Conservation (phyloP, 495 filamentous ascomycete species). For the Aspergillus nanangensis region DNA sequence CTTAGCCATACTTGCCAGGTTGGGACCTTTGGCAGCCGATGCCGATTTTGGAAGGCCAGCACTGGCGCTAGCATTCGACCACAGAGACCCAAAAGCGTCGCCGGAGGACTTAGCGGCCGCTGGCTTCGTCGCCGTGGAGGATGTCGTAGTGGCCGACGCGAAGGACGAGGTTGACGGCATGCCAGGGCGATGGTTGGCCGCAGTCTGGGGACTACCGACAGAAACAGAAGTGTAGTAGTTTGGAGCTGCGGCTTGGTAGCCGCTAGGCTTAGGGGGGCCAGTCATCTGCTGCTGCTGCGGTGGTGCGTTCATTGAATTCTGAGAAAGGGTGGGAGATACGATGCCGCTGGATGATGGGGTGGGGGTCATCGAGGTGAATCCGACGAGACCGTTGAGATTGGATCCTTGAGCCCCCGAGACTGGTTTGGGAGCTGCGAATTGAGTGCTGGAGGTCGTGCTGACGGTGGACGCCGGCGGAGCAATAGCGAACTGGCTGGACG, state of each 20-base stretch:
- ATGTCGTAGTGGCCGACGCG: slow-evolving; percentile 29
- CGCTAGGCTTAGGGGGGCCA: slow-evolving; percentile 48
- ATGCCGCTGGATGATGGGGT: slow-evolving; percentile 45
- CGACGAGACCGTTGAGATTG: slow-evolving; percentile 73
- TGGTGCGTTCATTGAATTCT: slow-evolving; percentile 41
- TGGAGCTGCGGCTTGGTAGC: slow-evolving; percentile 72
- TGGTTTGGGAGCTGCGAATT: slow-evolving; percentile 78
- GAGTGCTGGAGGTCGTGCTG: slow-evolving; percentile 59
- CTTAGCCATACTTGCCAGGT: slow-evolving; percentile 87
- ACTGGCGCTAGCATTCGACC: slow-evolving; percentile 71
- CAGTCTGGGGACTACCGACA: slow-evolving; percentile 16
- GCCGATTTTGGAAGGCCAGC: slow-evolving; percentile 73
- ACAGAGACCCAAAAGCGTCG: slow-evolving; percentile 86
- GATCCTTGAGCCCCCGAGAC: slow-evolving; percentile 73
- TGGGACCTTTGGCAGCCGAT: slow-evolving; percentile 61
- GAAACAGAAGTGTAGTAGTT: slow-evolving; percentile 94
- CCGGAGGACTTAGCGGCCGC: slow-evolving; percentile 52
- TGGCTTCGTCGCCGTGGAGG: slow-evolving; percentile 35
- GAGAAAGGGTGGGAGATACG: slow-evolving; percentile 47
- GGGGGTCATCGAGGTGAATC: slow-evolving; percentile 76
- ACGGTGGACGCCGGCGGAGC: slow-evolving; percentile 56
- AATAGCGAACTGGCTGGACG: slow-evolving; percentile 41
- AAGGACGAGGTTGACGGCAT: slow-evolving; percentile 34
- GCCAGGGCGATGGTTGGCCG: slow-evolving; percentile 25
- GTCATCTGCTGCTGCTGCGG: slow-evolving; percentile 24